Conservation (phyloP, 2,329 filamentous ascomycete genomes). For the Pseudocercospora fijiensis region DNA sequence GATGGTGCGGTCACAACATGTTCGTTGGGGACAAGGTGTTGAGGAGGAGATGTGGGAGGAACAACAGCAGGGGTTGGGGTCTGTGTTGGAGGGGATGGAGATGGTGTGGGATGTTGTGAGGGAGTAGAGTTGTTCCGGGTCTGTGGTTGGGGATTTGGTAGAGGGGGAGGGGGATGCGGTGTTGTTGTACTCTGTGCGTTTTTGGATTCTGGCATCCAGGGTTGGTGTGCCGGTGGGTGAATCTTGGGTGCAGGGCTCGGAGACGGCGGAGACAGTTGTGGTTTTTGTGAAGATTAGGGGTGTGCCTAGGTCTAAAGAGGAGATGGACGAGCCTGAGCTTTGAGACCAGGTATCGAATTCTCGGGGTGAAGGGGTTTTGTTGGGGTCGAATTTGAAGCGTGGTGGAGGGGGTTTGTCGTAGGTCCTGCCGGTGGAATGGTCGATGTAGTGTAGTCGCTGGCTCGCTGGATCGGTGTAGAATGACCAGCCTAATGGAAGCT, state of each 20-base stretch:
- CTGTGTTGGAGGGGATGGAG: background rate
- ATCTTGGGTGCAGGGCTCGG: background rate
- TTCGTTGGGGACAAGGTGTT: background rate
- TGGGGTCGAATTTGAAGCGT: slow-evolving; percentile 3
- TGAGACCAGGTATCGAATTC: slow-evolving; percentile 4
- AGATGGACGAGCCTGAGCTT: background rate
- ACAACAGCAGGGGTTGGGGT: background rate
- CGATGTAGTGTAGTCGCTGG: background rate
- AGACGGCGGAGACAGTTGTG: background rate
- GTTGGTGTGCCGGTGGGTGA: background rate
- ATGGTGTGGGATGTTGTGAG: background rate
- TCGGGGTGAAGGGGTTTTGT: background rate
- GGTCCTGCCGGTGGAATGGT: slow-evolving; percentile 4
- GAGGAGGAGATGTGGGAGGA: background rate
- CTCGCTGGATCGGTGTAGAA: background rate
- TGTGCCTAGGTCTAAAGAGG: background rate
- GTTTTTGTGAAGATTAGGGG: background rate
- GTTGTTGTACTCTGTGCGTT: background rate
- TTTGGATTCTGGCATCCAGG: background rate
- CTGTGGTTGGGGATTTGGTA: background rate
- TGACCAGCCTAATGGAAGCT: background rate
- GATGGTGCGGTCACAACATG: background rate
- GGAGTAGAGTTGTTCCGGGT: background rate
- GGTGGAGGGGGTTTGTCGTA: background rate
- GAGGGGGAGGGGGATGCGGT: background rate